Conservation (phyloP, 257 asterid genomes). For the Penstemon davidsonii region DNA sequence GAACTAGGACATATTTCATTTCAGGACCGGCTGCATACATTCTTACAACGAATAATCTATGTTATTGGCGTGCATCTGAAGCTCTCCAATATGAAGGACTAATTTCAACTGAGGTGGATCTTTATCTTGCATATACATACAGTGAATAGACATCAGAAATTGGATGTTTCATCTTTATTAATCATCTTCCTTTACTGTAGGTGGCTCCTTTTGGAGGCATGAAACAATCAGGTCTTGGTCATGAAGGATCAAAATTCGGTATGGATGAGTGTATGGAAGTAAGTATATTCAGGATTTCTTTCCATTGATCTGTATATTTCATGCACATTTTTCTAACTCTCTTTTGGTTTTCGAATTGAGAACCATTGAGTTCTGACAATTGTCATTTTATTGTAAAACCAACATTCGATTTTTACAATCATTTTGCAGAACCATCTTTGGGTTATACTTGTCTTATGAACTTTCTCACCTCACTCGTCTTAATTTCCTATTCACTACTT, state of each 20-base stretch:
- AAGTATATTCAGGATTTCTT: constrained; percentile 7
- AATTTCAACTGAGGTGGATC: constrained; percentile 83
- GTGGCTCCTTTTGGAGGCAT: constrained; percentile 96
- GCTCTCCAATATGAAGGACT: constrained; percentile 98
- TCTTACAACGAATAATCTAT: constrained; percentile 70
- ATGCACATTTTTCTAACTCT: too few relatives aligned
- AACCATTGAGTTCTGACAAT: too few relatives aligned
- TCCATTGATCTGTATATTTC: neutral
- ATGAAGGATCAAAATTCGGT: constrained; percentile 97
- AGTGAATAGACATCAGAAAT: neutral
- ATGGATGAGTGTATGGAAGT: constrained; percentile 92
- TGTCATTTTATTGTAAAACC: too few relatives aligned
- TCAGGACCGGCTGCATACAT: constrained; percentile 91
- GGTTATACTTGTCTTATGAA: too few relatives aligned
- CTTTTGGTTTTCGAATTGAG: too few relatives aligned
- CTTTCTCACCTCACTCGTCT: too few relatives aligned
- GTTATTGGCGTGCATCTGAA: constrained; percentile 93
- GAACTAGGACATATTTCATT: constrained; percentile 11
- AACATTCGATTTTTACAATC: too few relatives aligned
- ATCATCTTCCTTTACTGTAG: constrained; percentile 35
- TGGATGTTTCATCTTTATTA: constrained; percentile 1
- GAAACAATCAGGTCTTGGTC: constrained; percentile 97
- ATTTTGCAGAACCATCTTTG: too few relatives aligned
- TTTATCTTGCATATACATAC: constrained; percentile 15
- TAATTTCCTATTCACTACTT: too few relatives aligned